Percentiles rank a stretch among this genome's conserved stretches.
Evolutionary conservation across 2,329 filamentous ascomycete genomes (phyloP).

Genomic region (Cladosporium phlei): DNA sequence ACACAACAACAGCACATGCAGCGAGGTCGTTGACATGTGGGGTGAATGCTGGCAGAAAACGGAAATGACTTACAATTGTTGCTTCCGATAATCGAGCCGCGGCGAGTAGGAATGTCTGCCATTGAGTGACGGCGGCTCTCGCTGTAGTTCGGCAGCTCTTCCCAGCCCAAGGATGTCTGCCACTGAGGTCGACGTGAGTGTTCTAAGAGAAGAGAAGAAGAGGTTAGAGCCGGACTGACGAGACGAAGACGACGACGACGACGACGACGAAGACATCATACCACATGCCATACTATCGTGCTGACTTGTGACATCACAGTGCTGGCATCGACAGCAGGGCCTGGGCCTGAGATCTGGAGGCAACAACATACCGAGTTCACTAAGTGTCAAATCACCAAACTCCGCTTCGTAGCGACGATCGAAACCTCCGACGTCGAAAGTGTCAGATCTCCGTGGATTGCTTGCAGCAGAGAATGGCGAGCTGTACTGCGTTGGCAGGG

Average conservation of each 20-base stretch:
- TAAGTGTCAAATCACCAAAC: slow-evolving; percentile 26
- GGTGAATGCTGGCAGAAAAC: background rate
- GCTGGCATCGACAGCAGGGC: background rate
- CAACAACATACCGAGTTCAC: slow-evolving; percentile 18
- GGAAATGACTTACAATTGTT: background rate
- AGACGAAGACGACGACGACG: too few species aligned
- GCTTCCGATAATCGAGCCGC: slow-evolving; percentile 28
- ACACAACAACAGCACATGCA: too few species aligned
- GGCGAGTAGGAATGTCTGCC: slow-evolving; percentile 43
- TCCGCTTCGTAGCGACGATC: slow-evolving; percentile 24
- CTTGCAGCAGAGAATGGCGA: slow-evolving; percentile 3
- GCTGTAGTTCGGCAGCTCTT: slow-evolving; percentile 56
- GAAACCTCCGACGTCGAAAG: slow-evolving; percentile 5
- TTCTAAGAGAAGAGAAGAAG: slow-evolving; percentile 8
- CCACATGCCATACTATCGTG: background rate
- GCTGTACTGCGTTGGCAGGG: slow-evolving; percentile 22
- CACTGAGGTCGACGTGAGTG: slow-evolving; percentile 46
- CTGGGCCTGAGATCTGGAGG: too few species aligned
- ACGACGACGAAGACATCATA: too few species aligned
- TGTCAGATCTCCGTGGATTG: slow-evolving; percentile 3
- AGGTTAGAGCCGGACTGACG: background rate
- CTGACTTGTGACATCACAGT: background rate
- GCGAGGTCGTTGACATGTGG: slow-evolving; percentile 19
- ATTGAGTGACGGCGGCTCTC: slow-evolving; percentile 79
- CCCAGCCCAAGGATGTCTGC: slow-evolving; percentile 67